Evolutionary conservation across 306 rosid genomes (phyloP), one percentile per base, ranked within the genome.

Genomic region (Pyrus bretschneideri): DNA sequence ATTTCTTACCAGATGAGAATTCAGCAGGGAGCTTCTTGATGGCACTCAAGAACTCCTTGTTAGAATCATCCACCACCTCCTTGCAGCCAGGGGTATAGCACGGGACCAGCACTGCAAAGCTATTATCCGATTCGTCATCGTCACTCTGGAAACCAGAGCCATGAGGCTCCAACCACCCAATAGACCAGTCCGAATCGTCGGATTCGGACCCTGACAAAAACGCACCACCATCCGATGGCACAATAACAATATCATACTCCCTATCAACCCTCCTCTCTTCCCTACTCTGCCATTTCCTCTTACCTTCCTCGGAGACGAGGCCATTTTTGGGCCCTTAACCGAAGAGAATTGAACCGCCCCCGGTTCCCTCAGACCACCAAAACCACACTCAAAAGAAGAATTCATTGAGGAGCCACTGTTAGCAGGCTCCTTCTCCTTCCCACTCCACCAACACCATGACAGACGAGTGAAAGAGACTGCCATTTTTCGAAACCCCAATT

Each of bases 81-180:
- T 62, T 62, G 87, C 95, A 83, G 67, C 93, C 89, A 70, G 87
- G 88, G 80, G 79, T 90, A 81, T 94, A 94, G 85, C 96, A 89
- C 65, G 91, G 96, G 62, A 94, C 97, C 73, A 94, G 78, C 22
- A 92, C 98, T 2, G 96, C 95, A 77, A 91, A 89, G 81, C 93
- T 87, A 77, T 86, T 84, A 65, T 91, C 95, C 6, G 84, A 82
- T 54, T 86, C 89, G 74, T 85, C 90, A 35, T 85, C 55, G 3
- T 51, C 94, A 70, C 85, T 90, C 79, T 74, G 87, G 79, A 94
- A 94, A 74, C 82, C 91, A 71, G 91, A 82, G 45, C 94, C 97
- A 60, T 90, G 96, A 80, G 98, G 95, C 74, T 94, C 98, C 72
- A 89, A 77, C 98, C 98, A 94, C 19, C 98, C 98, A 68, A 94